Evolutionary conservation across 495 filamentous ascomycete genomes (phyloP).

Genomic region (Aspergillus saccharolyticus): DNA sequence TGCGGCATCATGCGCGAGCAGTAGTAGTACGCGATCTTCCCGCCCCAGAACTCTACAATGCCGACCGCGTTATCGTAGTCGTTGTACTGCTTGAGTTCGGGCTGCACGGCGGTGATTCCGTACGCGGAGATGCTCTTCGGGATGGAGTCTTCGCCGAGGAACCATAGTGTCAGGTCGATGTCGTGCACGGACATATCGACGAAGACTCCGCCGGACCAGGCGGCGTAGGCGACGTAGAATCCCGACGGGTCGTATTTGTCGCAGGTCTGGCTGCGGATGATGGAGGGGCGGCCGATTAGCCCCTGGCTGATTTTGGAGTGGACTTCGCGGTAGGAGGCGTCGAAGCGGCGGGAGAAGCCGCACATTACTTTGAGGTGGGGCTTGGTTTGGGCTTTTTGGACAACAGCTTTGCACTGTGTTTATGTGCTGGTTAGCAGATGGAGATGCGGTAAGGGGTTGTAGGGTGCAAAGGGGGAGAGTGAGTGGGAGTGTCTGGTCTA

Average conservation of each 20-base stretch:
- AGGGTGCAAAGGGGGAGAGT: not conserved
- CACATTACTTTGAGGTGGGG: conserved; percentile 51
- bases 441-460: not conserved
- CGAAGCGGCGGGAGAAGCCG: conserved; percentile 54
- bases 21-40: conserved; percentile 57
- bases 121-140: conserved; percentile 44
- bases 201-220: conserved; percentile 53
- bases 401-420: conserved; percentile 19
- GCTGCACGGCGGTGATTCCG: conserved; percentile 54
- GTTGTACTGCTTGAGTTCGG: conserved; percentile 47
- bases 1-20: conserved; percentile 54
- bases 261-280: conserved; percentile 53
- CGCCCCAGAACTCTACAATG: conserved; percentile 56
- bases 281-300: conserved; percentile 43
- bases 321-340: conserved; percentile 50
- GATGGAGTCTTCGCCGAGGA: conserved; percentile 42
- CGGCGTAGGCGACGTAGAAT: conserved; percentile 53
- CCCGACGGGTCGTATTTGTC: conserved; percentile 49
- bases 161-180: conserved; percentile 53
- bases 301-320: conserved; percentile 40
- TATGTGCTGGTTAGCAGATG: not conserved
- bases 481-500: no score
- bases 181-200: conserved; percentile 54
- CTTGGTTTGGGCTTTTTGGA: conserved; percentile 16
- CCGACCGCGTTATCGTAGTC: conserved; percentile 60